Evolutionary conservation across 768 basidiomycete genomes (phyloP).

Genomic region (Podaxis pistillaris): DNA sequence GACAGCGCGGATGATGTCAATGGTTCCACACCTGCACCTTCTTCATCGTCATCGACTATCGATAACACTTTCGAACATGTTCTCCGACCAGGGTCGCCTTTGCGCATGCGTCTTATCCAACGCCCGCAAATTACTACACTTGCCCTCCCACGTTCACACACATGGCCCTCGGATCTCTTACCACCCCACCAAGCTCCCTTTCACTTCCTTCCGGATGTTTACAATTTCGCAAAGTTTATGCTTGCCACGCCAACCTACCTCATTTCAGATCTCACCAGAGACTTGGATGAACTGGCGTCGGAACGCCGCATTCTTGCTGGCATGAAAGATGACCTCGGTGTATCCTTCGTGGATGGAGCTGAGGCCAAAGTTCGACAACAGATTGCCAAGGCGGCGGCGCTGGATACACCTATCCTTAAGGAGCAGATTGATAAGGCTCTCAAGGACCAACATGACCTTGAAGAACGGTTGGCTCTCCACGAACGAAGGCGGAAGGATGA

Average conservation of each 20-base stretch:
- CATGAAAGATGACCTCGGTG: slow-evolving; percentile 73
- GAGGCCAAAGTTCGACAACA: slow-evolving; percentile 75
- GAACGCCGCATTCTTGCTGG: slow-evolving; percentile 69
- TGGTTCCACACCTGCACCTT: slow-evolving; percentile 29
- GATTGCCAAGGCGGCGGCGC: slow-evolving; percentile 72
- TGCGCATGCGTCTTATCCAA: slow-evolving; percentile 88
- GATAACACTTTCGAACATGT: slow-evolving; percentile 33
- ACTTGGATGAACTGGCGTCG: slow-evolving; percentile 67
- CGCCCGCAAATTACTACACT: slow-evolving; percentile 94
- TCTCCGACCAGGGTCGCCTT: slow-evolving; percentile 52
- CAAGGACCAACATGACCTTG: slow-evolving; percentile 55
- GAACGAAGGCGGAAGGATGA: slow-evolving; percentile 29
- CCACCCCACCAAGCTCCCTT: slow-evolving; percentile 94
- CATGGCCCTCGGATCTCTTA: slow-evolving; percentile 93
- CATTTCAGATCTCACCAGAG: slow-evolving; percentile 64
- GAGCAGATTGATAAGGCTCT: slow-evolving; percentile 61
- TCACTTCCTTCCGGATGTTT: slow-evolving; percentile 92
- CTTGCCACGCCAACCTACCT: slow-evolving; percentile 89
- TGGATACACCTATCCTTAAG: slow-evolving; percentile 68
- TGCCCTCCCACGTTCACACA: slow-evolving; percentile 85
- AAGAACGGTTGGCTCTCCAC: slow-evolving; percentile 37
- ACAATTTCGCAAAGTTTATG: slow-evolving; percentile 91
- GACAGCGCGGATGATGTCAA: slow-evolving; percentile 32
- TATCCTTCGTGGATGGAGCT: slow-evolving; percentile 79
- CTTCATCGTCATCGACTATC: slow-evolving; percentile 45